Conservation (phyloP, 345 rosid species). For the Brassica nigra region DNA sequence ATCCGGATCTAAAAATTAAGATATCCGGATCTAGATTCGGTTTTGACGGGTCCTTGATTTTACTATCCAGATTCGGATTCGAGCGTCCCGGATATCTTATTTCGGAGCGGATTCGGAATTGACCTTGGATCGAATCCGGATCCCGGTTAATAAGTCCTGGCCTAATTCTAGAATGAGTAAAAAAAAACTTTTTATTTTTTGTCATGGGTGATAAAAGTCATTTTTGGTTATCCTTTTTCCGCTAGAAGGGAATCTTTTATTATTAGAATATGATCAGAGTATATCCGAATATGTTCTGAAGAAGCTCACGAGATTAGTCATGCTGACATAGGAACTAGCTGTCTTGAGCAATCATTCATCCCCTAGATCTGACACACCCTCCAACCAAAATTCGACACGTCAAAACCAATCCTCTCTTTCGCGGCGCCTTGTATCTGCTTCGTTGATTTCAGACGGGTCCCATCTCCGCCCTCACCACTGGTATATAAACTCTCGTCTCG, state of each 20-base stretch:
- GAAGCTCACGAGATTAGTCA: conserved; percentile 34
- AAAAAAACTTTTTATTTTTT: background rate
- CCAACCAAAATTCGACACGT: conserved; percentile 44
- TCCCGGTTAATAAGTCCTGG: no score
- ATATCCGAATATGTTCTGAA: conserved; percentile 41
- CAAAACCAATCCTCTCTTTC: conserved; percentile 7
- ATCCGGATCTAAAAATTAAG: no score
- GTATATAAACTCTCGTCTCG: conserved; percentile 10
- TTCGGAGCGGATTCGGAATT: no score
- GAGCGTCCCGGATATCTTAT: no score
- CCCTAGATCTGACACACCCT: background rate
- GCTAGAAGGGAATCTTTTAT: conserved; percentile 1
- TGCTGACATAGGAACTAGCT: conserved; percentile 52
- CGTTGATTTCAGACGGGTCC: conserved; percentile 38
- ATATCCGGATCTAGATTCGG: no score
- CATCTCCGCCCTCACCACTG: conserved; percentile 6
- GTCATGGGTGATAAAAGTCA: conserved; percentile 13
- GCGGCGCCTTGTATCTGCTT: conserved; percentile 67
- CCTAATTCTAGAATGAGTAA: background rate
- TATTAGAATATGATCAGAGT: conserved; percentile 32
- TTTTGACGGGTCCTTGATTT: no score
- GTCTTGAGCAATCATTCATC: conserved; percentile 40
- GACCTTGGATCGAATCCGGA: no score
- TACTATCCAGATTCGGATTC: no score
- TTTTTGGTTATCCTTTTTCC: background rate